Percentiles rank a stretch among this genome's conserved stretches.
Evolutionary conservation across 495 filamentous ascomycete species (phyloP).

Genomic region (Penicillium psychrofluorescens): DNA sequence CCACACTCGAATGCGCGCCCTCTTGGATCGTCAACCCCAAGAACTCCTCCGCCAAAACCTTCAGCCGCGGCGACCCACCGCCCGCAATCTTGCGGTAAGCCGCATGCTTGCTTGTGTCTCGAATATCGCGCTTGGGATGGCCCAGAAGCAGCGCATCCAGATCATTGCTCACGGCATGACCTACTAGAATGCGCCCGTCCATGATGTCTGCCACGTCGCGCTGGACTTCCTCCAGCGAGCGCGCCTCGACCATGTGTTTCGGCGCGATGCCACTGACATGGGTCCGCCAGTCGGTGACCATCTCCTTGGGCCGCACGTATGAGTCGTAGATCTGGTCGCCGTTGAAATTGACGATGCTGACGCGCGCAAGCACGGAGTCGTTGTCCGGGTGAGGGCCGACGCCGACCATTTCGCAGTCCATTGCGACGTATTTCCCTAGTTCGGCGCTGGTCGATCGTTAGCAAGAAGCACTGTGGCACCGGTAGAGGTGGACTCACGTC

Average conservation of each 20-base stretch:
- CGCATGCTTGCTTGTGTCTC: conserved; percentile 76
- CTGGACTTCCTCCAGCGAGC: conserved; percentile 69
- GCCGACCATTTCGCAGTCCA: conserved; percentile 99
- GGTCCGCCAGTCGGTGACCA: conserved; percentile 84
- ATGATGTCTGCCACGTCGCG: conserved; percentile 64
- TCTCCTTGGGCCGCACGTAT: conserved; percentile 70
- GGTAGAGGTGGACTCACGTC: conserved; percentile 23
- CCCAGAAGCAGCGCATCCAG: conserved; percentile 65
- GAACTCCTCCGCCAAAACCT: conserved; percentile 66
- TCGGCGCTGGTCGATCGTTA: conserved; percentile 32
- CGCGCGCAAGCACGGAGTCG: conserved; percentile 70
- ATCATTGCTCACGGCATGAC: conserved; percentile 87
- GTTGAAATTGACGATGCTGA: conserved; percentile 87
- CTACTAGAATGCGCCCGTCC: conserved; percentile 67
- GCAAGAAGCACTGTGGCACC: not conserved
- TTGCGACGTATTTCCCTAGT: conserved; percentile 77
- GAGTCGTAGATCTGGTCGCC: conserved; percentile 86
- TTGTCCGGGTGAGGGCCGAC: conserved; percentile 60
- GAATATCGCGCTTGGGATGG: conserved; percentile 67
- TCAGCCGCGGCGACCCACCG: conserved; percentile 72
- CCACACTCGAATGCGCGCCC: conserved; percentile 67
- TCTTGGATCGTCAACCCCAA: conserved; percentile 77
- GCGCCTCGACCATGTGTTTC: conserved; percentile 58
- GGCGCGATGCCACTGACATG: conserved; percentile 72
- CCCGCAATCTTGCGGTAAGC: conserved; percentile 66